Percentiles rank a stretch among this genome's conserved stretches.
phyloP scores from a whole-genome alignment of 176 grass and related monocot species.

The Aechmea fasciata region DNA sequence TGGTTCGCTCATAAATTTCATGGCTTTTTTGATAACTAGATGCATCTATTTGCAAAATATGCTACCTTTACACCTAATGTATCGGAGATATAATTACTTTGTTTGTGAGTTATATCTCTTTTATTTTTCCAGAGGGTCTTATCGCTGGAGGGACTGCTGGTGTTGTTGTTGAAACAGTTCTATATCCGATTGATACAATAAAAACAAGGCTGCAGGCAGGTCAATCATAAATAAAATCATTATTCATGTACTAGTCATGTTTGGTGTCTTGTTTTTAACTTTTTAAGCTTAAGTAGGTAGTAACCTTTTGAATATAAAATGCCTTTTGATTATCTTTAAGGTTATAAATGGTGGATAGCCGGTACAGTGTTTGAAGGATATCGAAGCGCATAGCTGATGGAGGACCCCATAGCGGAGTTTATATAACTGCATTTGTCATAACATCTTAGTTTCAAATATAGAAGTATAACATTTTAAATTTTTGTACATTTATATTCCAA shows the following conservation, averaged over 20 bases:
- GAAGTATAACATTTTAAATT: too few species aligned
- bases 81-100: background rate
- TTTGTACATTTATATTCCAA: too few species aligned
- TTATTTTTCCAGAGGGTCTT: slow-evolving; percentile 46
- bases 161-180: slow-evolving; percentile 72
- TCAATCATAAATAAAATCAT: background rate
- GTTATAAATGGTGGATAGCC: background rate
- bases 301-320: background rate
- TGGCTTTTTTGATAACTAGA: background rate
- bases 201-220: slow-evolving; percentile 81
- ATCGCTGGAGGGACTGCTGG: slow-evolving; percentile 83
- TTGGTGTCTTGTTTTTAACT: background rate
- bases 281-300: background rate
- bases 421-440: background rate
- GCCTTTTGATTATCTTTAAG: background rate
- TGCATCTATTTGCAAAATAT: background rate
- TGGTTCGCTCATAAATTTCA: background rate
- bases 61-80: too few species aligned
- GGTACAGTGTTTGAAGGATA: too few species aligned
- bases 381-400: too few species aligned
- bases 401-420: too few species aligned
- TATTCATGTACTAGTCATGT: background rate
- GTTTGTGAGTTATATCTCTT: background rate
- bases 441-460: background rate
- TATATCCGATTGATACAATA: slow-evolving; percentile 88